Percentiles rank a stretch among this genome's conserved stretches.
phyloP scores from a whole-genome alignment of 2,329 filamentous ascomycete genomes.

The Aspergillus sp. region DNA sequence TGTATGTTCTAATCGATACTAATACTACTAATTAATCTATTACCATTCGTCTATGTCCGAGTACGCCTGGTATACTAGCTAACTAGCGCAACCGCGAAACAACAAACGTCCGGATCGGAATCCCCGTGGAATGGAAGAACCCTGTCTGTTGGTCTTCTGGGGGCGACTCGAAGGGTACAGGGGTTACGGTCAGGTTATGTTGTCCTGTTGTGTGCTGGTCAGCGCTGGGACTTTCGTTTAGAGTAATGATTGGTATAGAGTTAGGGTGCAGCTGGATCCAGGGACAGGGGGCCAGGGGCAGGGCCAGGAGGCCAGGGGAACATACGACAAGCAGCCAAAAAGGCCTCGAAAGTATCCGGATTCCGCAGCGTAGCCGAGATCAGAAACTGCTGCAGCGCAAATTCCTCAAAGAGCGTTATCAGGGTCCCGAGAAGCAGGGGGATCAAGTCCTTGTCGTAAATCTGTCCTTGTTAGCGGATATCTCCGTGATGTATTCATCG shows the following conservation, averaged over 20 bases:
- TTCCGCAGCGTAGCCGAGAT: conserved; percentile 57
- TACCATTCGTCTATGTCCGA: too few species aligned
- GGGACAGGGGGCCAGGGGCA: neutral
- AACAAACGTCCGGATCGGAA: conserved; percentile 32
- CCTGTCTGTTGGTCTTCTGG: conserved; percentile 36
- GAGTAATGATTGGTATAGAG: too few species aligned
- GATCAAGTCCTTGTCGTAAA: conserved; percentile 53
- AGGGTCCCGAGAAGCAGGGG: conserved; percentile 51
- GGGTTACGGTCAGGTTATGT: conserved; percentile 28
- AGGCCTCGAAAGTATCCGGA: conserved; percentile 52
- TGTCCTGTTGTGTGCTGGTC: conserved; percentile 15
- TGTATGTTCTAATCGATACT: too few species aligned
- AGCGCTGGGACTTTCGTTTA: too few species aligned
- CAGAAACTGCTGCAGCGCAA: conserved; percentile 45
- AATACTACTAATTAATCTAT: too few species aligned
- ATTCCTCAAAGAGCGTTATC: conserved; percentile 48
- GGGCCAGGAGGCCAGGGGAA: neutral
- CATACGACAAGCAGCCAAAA: conserved; percentile 52
- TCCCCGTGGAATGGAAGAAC: conserved; percentile 40
- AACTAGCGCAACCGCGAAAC: conserved; percentile 13
- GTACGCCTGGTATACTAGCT: too few species aligned
- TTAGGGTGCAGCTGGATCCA: neutral
- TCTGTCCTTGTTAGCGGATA: conserved; percentile 33
- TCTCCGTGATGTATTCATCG: neutral
- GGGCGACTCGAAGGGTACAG: conserved; percentile 37